Conservation (phyloP, 345 rosid species). For the Noccaea caerulescens region DNA sequence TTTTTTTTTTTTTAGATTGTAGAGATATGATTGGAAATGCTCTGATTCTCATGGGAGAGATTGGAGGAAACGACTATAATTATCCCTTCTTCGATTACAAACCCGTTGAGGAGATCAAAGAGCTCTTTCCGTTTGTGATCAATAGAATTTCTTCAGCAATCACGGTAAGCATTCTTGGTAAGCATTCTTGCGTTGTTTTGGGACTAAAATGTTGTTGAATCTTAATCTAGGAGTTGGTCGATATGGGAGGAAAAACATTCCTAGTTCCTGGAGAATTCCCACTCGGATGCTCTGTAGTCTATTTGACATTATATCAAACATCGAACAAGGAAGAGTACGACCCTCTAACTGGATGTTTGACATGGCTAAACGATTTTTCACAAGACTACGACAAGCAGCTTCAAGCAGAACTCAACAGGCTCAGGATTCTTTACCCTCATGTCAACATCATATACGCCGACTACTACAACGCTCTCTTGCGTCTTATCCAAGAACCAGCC, state of each 20-base stretch:
- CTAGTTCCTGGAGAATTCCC: constrained; percentile 56
- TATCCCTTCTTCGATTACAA: constrained; percentile 28
- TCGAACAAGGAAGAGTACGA: constrained; percentile 47
- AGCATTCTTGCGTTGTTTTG: constrained; percentile 5
- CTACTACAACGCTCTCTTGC: constrained; percentile 45
- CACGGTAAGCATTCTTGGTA: constrained; percentile 37
- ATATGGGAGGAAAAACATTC: constrained; percentile 50
- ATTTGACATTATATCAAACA: constrained; percentile 42
- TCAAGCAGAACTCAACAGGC: constrained; percentile 35
- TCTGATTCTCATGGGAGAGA: constrained; percentile 62
- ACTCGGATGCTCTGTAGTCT: constrained; percentile 45
- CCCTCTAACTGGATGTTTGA: constrained; percentile 48
- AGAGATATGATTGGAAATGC: constrained; percentile 42
- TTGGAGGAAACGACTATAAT: constrained; percentile 63
- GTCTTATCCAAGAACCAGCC: constrained; percentile 38
- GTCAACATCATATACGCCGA: constrained; percentile 49
- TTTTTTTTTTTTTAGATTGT: constrained; percentile 27
- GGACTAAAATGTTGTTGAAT: not conserved
- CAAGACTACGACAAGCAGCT: constrained; percentile 48
- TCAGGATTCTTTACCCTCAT: constrained; percentile 43
- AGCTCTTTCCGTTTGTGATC: constrained; percentile 48
- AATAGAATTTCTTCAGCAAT: constrained; percentile 44
- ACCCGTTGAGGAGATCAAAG: constrained; percentile 32
- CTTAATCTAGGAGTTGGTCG: constrained; percentile 47
- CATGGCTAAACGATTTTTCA: constrained; percentile 48